phyloP scores from a whole-genome alignment of 768 basidiomycete genomes.

The Tulasnella sp. region DNA sequence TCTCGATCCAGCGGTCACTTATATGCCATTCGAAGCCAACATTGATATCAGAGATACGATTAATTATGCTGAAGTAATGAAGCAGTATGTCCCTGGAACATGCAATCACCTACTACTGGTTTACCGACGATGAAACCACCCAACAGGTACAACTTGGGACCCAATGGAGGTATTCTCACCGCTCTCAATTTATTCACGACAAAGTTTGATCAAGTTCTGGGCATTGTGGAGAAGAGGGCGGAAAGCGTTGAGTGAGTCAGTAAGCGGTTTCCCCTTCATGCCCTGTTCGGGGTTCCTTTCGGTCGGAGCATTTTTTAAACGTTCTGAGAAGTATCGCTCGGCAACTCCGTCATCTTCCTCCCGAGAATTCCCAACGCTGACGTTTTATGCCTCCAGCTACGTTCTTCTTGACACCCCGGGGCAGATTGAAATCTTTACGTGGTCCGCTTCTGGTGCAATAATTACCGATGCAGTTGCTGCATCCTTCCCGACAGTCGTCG shows the following conservation, averaged over 20 bases:
- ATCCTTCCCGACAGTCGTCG: conserved; percentile 86
- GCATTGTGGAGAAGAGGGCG: conserved; percentile 82
- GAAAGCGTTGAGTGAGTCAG: conserved; percentile 76
- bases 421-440: conserved; percentile 99
- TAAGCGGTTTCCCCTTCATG: neutral
- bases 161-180: conserved; percentile 96
- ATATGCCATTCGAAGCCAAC: conserved; percentile 88
- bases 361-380: neutral
- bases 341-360: neutral
- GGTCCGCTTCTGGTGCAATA: conserved; percentile 98
- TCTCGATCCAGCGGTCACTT: conserved; percentile 91
- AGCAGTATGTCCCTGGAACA: conserved; percentile 65
- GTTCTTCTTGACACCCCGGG: conserved; percentile 95
- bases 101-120: neutral
- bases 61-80: conserved; percentile 98
- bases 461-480: conserved; percentile 96
- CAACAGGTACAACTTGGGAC: conserved; percentile 88
- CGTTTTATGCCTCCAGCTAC: conserved; percentile 47
- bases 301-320: too few species aligned
- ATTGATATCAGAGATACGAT: conserved; percentile 98
- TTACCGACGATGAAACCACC: conserved; percentile 27
- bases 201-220: conserved; percentile 95
- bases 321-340: neutral
- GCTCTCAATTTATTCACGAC: conserved; percentile 97
- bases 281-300: too few species aligned